phyloP scores from a whole-genome alignment of 2,329 filamentous ascomycete species.

The Cryphonectria naterciae region DNA sequence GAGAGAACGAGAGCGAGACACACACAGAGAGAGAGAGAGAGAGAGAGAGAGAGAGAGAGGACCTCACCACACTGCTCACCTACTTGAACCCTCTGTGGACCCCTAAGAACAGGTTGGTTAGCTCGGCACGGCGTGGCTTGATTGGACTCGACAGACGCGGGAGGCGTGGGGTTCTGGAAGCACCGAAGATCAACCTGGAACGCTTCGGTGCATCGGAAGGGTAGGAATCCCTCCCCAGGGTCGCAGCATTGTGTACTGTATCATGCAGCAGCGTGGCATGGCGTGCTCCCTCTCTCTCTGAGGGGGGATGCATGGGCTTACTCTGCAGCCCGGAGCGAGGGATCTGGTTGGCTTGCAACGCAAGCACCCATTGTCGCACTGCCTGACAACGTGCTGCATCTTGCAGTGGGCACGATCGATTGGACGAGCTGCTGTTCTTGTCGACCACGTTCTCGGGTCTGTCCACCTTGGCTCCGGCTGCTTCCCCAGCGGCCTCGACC shows the following conservation, averaged over 20 bases:
- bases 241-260: slow-evolving; percentile 2
- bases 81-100: background rate
- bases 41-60: background rate
- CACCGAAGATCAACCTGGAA: slow-evolving; percentile 7
- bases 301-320: background rate
- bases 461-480: background rate
- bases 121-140: background rate
- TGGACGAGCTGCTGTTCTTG: background rate
- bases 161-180: slow-evolving; percentile 14
- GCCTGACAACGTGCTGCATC: slow-evolving; percentile 23
- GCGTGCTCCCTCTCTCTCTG: background rate
- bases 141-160: background rate
- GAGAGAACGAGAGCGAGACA: background rate
- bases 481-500: background rate
- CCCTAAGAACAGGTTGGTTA: background rate
- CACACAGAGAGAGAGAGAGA: background rate
- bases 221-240: background rate
- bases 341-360: background rate
- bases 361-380: slow-evolving; percentile 22
- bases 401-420: slow-evolving; percentile 18
- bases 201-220: slow-evolving; percentile 7
- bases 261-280: slow-evolving; percentile 10
- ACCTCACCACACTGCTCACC: background rate
- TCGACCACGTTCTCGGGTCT: background rate
- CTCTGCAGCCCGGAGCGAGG: background rate